Evolutionary conservation across 2,329 filamentous ascomycete genomes (phyloP).

Genomic region (Claviceps sp.): DNA sequence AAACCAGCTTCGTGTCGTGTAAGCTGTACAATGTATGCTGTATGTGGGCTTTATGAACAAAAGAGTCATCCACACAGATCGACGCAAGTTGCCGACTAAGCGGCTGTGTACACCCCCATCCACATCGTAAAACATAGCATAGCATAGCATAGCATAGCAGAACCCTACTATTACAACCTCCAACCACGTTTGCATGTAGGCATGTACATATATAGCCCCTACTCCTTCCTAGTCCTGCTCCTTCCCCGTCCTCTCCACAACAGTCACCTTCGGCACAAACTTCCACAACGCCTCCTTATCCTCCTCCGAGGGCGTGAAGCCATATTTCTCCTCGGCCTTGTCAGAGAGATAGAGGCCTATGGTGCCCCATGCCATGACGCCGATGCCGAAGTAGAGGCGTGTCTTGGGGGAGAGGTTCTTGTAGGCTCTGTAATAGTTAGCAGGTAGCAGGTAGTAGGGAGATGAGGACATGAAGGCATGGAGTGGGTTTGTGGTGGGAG

Average conservation of each 20-base stretch:
- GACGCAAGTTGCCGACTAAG: no score
- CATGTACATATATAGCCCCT: no score
- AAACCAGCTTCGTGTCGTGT: no score
- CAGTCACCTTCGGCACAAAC: constrained; percentile 46
- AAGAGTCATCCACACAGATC: no score
- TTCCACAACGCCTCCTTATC: constrained; percentile 56
- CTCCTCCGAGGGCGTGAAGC: constrained; percentile 57
- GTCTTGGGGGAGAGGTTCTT: constrained; percentile 57
- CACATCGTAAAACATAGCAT: no score
- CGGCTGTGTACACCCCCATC: no score
- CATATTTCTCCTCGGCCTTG: constrained; percentile 57
- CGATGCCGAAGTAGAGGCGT: constrained; percentile 57
- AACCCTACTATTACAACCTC: no score
- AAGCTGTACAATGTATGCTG: no score
- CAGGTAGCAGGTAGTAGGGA: not conserved
- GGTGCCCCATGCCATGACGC: constrained; percentile 63
- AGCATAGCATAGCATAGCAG: no score
- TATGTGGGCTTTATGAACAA: no score
- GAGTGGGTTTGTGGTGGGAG: no score
- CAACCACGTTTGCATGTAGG: no score
- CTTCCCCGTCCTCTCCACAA: constrained; percentile 32
- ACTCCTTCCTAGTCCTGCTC: not conserved
- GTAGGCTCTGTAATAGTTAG: constrained; percentile 41
- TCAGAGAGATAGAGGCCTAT: constrained; percentile 64
- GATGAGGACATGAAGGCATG: not conserved